phyloP scores from a whole-genome alignment of 306 rosid species.

The Lupinus albus region DNA sequence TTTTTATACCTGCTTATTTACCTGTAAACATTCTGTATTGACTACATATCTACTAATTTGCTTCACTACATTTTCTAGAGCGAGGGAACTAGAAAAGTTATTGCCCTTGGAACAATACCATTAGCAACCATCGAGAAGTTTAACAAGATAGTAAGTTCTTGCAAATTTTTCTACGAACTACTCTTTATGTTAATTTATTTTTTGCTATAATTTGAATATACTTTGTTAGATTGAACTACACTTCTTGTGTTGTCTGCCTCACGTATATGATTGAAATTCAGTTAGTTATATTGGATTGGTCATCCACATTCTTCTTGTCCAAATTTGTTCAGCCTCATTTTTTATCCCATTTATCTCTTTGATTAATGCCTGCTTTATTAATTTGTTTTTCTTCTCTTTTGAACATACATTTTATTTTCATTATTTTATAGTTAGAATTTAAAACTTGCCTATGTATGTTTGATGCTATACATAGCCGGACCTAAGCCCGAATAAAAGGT shows the following conservation, averaged over 20 bases:
- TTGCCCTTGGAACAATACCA: conserved; percentile 87
- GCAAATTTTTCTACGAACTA: conserved; percentile 3
- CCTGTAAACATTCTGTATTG: conserved; percentile 11
- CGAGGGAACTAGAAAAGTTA: conserved; percentile 80
- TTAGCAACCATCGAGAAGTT: conserved; percentile 88
- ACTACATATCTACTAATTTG: conserved; percentile 36
- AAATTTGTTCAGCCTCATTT: conserved; percentile 22
- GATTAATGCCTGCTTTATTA: not conserved
- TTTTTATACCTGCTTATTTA: conserved; percentile 22
- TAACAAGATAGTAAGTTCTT: conserved; percentile 72
- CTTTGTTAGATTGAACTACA: conserved; percentile 7
- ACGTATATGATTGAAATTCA: conserved; percentile 20
- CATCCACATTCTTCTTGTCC: conserved; percentile 32
- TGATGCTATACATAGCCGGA: too few species aligned
- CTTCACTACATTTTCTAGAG: conserved; percentile 56
- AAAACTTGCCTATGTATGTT: too few species aligned
- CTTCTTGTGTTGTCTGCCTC: conserved; percentile 13
- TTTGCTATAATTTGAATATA: conserved; percentile 27
- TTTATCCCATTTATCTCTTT: not conserved
- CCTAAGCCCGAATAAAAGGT: too few species aligned
- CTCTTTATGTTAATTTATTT: conserved; percentile 9
- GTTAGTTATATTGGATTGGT: conserved; percentile 25
- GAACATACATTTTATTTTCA: conserved; percentile 22
- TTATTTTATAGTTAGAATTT: conserved; percentile 12
- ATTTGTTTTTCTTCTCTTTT: conserved; percentile 18